These are phyloP conservation scores for Metarhizium rileyi DNA, from an alignment of 2,329 filamentous ascomycete genomes.

Conservation along the genomic window DNA sequence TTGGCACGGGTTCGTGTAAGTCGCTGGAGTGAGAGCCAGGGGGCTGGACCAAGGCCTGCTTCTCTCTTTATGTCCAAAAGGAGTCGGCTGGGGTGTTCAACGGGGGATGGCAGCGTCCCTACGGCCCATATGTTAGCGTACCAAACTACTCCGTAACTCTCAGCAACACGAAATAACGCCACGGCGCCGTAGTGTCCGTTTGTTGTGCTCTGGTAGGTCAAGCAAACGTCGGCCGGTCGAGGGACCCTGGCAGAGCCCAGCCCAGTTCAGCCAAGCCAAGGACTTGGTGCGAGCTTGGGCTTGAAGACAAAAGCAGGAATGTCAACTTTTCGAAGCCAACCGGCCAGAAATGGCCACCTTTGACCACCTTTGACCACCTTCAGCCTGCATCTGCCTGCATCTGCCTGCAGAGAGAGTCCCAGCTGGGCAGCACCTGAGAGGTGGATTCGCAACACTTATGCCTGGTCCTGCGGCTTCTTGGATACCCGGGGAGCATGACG, in stretches of 20 bases:
- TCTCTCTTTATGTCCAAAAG: not conserved
- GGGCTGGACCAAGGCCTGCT: not conserved
- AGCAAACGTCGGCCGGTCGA: not conserved
- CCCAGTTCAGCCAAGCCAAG: not conserved
- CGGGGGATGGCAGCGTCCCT: not conserved
- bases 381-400: not conserved
- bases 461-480: conserved; percentile 4
- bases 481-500: conserved; percentile 5
- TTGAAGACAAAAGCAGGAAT: not conserved
- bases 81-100: not conserved
- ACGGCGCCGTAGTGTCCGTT: not conserved
- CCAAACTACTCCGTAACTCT: not conserved
- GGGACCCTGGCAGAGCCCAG: not conserved
- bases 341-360: conserved; percentile 2
- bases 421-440: conserved; percentile 3
- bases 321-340: not conserved
- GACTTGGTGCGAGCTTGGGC: not conserved
- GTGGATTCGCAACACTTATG: conserved; percentile 4
- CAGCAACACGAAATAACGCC: not conserved
- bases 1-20: not conserved
- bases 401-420: too few species aligned
- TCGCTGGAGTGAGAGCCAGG: not conserved
- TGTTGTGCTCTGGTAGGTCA: not conserved
- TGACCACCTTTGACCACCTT: not conserved
- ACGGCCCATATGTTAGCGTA: not conserved